These are phyloP conservation scores for Cymbopogon flexuosus DNA, from an alignment of 202 grass and related monocot species.

Conservation along the genomic window DNA sequence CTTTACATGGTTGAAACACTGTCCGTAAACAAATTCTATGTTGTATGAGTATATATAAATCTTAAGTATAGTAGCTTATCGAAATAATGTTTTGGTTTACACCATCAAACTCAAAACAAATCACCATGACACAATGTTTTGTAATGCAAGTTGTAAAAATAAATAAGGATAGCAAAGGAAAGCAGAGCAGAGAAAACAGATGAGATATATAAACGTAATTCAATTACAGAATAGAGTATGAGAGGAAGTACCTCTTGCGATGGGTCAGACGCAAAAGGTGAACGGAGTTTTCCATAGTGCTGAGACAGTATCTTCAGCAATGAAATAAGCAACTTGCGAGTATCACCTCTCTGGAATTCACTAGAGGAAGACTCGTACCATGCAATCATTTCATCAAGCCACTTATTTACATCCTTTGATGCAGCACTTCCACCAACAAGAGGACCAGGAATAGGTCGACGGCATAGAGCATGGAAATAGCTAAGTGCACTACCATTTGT, in stretches of 20 bases:
- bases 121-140: conserved; percentile 14
- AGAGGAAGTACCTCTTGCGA: conserved; percentile 57
- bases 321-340: conserved; percentile 71
- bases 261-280: conserved; percentile 90
- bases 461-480: conserved; percentile 73
- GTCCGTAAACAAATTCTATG: not conserved
- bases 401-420: conserved; percentile 93
- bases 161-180: not conserved
- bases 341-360: conserved; percentile 62
- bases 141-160: not conserved
- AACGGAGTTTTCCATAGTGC: conserved; percentile 91
- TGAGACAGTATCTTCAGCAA: conserved; percentile 92
- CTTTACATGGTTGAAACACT: not conserved
- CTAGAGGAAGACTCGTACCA: conserved; percentile 45
- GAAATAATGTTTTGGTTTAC: not conserved
- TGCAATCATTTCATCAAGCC: conserved; percentile 83
- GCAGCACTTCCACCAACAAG: conserved; percentile 83
- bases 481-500: conserved; percentile 45
- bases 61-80: not conserved
- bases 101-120: conserved; percentile 8
- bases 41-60: not conserved
- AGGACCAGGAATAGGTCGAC: conserved; percentile 72
- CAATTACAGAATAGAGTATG: conserved; percentile 21
- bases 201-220: not conserved
- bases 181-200: not conserved